Percentiles rank a stretch among this genome's conserved stretches.
Evolutionary conservation across 2,329 filamentous ascomycete genomes (phyloP).

Genomic region (Xylaria arbuscula): DNA sequence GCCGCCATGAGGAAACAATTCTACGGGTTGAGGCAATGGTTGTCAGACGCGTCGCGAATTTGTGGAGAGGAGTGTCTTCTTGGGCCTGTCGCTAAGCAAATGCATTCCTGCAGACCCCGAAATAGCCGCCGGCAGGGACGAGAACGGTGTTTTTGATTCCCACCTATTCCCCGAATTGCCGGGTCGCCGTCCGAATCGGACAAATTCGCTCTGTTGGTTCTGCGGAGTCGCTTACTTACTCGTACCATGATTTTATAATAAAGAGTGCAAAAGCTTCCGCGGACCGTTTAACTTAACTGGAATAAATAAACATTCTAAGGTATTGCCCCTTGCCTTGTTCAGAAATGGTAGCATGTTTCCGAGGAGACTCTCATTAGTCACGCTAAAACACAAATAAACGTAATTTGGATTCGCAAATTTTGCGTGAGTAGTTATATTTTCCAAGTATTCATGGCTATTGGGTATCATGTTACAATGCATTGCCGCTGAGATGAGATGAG

Average conservation of each 20-base stretch:
- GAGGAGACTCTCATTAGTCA: background rate
- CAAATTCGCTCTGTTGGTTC: background rate
- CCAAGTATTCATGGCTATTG: background rate
- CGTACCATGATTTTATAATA: background rate
- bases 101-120: background rate
- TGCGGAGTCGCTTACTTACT: background rate
- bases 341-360: background rate
- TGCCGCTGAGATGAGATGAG: slow-evolving; percentile 28
- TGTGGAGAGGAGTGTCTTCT: background rate
- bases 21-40: background rate
- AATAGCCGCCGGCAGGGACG: background rate
- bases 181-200: background rate
- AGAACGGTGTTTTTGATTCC: background rate
- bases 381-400: background rate
- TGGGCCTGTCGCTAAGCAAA: background rate
- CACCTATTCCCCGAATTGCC: background rate
- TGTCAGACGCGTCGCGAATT: background rate
- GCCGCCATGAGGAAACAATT: background rate
- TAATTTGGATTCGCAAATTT: background rate
- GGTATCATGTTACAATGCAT: slow-evolving; percentile 30
- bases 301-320: background rate
- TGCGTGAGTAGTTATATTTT: background rate
- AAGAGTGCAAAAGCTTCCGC: background rate
- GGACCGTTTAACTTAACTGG: background rate
- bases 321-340: background rate